These are phyloP conservation scores for Serendipita vermifera DNA, from an alignment of 768 basidiomycete species.

Conservation along the genomic window DNA sequence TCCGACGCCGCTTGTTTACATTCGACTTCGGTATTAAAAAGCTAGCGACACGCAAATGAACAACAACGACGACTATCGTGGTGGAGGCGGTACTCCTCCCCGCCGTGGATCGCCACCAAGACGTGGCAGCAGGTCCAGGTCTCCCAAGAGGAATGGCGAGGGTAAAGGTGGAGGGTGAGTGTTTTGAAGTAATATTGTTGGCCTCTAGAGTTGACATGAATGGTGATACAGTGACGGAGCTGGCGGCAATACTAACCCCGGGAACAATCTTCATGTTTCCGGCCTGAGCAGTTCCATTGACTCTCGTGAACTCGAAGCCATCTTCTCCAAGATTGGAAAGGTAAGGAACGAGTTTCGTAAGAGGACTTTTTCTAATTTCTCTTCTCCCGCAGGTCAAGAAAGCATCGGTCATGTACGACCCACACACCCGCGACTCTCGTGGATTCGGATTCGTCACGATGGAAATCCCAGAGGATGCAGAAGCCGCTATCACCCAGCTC, in stretches of 20 bases:
- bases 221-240: constrained; percentile 16
- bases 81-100: constrained; percentile 1
- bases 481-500: constrained; percentile 75
- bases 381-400: constrained; percentile 40
- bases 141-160: constrained; percentile 9
- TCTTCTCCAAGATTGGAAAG: constrained; percentile 78
- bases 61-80: constrained; percentile 8
- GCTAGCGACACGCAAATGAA: constrained; percentile 8
- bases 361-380: neutral
- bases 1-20: constrained; percentile 3
- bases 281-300: constrained; percentile 51
- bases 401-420: constrained; percentile 52
- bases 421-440: constrained; percentile 55
- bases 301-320: constrained; percentile 74
- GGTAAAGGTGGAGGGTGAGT: constrained; percentile 3
- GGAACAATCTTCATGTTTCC: constrained; percentile 55
- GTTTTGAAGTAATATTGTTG: neutral
- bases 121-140: constrained; percentile 8
- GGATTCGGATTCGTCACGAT: constrained; percentile 87
- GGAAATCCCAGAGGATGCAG: constrained; percentile 75
- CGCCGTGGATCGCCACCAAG: neutral
- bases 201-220: neutral
- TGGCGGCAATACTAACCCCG: constrained; percentile 36
- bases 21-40: constrained; percentile 6
- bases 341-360: constrained; percentile 34